phyloP scores from a whole-genome alignment of 768 basidiomycete genomes.

The Mycena indigotica region DNA sequence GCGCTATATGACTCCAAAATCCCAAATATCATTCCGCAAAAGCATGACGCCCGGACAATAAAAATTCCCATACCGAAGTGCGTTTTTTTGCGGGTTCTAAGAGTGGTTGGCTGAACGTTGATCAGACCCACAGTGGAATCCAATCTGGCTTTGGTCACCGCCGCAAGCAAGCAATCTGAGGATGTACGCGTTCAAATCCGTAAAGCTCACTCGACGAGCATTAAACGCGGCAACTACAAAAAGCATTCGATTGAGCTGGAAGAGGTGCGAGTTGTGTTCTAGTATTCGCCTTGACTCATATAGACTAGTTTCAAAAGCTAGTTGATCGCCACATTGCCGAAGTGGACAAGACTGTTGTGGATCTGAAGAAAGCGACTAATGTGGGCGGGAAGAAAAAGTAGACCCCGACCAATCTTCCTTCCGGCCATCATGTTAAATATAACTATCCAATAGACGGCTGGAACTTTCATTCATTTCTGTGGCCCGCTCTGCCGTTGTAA shows the following conservation, averaged over 20 bases:
- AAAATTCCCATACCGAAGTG: conserved; percentile 83
- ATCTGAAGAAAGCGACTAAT: conserved; percentile 59
- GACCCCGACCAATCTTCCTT: neutral
- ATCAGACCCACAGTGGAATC: conserved; percentile 77
- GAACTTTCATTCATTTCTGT: no score
- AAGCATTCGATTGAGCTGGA: conserved; percentile 73
- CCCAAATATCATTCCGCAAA: conserved; percentile 72
- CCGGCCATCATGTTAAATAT: neutral
- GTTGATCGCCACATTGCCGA: conserved; percentile 63
- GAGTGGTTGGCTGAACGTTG: neutral
- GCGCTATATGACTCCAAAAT: conserved; percentile 77
- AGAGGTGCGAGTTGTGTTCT: conserved; percentile 52
- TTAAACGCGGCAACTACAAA: conserved; percentile 69
- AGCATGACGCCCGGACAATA: conserved; percentile 68
- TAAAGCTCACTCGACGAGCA: conserved; percentile 62
- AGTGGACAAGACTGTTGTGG: conserved; percentile 64
- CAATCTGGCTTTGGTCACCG: conserved; percentile 54
- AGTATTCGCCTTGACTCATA: neutral
- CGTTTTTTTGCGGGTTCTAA: conserved; percentile 12
- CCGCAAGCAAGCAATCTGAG: conserved; percentile 68
- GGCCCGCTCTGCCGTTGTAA: no score
- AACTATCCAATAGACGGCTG: no score
- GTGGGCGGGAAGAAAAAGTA: conserved; percentile 12
- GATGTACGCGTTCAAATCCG: conserved; percentile 76
- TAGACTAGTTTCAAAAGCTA: conserved; percentile 71